phyloP scores from a whole-genome alignment of 2,329 filamentous ascomycete species.

The Pyrenophora teres region DNA sequence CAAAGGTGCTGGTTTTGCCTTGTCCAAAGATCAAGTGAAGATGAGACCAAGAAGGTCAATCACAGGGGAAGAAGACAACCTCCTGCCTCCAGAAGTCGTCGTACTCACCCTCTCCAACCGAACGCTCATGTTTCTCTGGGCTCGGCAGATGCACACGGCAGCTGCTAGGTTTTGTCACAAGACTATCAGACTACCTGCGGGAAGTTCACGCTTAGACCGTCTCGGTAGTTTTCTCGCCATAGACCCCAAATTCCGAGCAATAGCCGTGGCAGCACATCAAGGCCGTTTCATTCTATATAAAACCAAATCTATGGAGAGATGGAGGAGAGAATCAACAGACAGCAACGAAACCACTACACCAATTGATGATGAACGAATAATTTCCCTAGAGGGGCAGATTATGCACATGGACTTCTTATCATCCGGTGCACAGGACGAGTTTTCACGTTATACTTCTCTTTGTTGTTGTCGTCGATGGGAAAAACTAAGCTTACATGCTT shows the following conservation, averaged over 20 bases:
- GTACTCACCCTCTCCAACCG: constrained; percentile 75
- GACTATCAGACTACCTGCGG: constrained; percentile 63
- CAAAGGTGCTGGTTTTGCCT: constrained; percentile 25
- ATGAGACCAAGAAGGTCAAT: constrained; percentile 20
- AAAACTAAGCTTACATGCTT: constrained; percentile 56
- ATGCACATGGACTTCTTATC: constrained; percentile 86
- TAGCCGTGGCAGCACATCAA: constrained; percentile 73
- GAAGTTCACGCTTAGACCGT: constrained; percentile 58
- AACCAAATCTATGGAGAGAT: constrained; percentile 61
- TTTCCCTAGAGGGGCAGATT: constrained; percentile 68
- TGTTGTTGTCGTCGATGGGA: constrained; percentile 53
- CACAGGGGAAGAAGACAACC: constrained; percentile 26
- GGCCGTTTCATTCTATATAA: constrained; percentile 73
- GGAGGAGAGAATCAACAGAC: constrained; percentile 53
- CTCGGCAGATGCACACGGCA: constrained; percentile 54
- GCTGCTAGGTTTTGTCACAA: constrained; percentile 65
- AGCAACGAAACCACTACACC: constrained; percentile 57
- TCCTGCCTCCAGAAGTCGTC: constrained; percentile 74
- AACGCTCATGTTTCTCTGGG: constrained; percentile 77
- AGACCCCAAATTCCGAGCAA: constrained; percentile 69
- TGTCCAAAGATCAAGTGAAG: constrained; percentile 17
- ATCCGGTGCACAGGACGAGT: constrained; percentile 69
- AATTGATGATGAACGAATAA: constrained; percentile 58
- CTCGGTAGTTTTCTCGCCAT: constrained; percentile 72
- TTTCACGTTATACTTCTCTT: constrained; percentile 77